Percentiles rank a stretch among this genome's conserved stretches.
Conservation (phyloP, 2,329 filamentous ascomycete species). For the Beauveria rudraprayagi region DNA sequence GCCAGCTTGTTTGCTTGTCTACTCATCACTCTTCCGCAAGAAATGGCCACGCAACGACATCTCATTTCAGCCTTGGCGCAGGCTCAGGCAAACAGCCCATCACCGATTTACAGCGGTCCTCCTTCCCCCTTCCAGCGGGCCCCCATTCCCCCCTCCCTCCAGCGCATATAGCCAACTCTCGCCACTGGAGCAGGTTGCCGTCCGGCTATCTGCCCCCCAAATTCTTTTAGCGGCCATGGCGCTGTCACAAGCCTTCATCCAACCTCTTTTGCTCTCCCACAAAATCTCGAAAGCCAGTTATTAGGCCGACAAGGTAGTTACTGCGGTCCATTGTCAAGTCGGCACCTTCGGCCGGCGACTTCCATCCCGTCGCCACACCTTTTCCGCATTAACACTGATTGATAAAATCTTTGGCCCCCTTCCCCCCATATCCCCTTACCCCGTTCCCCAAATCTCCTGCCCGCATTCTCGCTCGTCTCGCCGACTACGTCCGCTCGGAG, state of each 20-base stretch:
- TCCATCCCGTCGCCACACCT: background rate
- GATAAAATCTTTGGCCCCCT: background rate
- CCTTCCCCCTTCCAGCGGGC: background rate
- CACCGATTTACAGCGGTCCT: background rate
- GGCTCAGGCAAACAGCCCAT: too few species aligned
- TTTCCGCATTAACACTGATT: background rate
- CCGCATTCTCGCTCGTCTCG: constrained; percentile 1
- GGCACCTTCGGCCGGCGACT: background rate
- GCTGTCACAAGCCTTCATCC: background rate
- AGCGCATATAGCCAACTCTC: background rate
- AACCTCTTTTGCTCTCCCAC: background rate
- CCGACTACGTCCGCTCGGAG: constrained; percentile 6
- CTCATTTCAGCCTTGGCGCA: too few species aligned
- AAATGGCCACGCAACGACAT: too few species aligned
- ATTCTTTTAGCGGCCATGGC: background rate
- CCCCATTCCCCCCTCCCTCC: background rate
- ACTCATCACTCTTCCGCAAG: too few species aligned
- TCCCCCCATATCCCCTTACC: background rate
- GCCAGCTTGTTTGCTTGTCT: background rate
- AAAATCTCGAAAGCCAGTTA: background rate
- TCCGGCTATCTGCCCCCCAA: background rate
- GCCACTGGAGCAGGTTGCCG: background rate
- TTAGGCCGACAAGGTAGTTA: background rate
- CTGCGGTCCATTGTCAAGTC: background rate
- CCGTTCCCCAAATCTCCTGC: background rate